Conservation (phyloP, 768 basidiomycete genomes). For the Chiua virens region DNA sequence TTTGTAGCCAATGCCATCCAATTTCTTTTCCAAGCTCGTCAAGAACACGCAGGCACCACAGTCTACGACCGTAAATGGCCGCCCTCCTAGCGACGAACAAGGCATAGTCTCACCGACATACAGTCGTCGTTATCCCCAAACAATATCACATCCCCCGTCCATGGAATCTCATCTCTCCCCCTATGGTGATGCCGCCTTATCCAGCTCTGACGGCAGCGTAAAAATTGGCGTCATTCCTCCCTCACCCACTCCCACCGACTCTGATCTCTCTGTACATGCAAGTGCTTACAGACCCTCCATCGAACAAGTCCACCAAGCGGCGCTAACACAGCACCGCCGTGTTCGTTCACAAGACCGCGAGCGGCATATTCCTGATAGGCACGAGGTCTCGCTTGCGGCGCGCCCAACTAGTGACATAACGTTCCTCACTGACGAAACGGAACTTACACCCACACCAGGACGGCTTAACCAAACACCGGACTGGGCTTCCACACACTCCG, state of each 20-base stretch:
- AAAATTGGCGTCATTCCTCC: slow-evolving; percentile 34
- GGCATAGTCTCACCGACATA: background rate
- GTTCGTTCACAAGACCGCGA: slow-evolving; percentile 33
- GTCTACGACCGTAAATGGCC: background rate
- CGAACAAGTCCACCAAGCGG: slow-evolving; percentile 18
- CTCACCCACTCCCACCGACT: slow-evolving; percentile 21
- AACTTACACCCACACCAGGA: slow-evolving; percentile 28
- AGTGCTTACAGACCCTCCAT: slow-evolving; percentile 3
- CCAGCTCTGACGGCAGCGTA: slow-evolving; percentile 22
- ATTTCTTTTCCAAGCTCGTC: slow-evolving; percentile 33
- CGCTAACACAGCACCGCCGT: slow-evolving; percentile 27
- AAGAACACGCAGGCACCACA: slow-evolving; percentile 14
- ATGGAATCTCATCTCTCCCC: background rate
- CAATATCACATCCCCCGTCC: slow-evolving; percentile 9
- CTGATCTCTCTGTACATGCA: slow-evolving; percentile 13
- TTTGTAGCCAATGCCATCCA: slow-evolving; percentile 22
- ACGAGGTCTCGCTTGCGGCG: slow-evolving; percentile 34
- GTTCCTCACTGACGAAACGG: slow-evolving; percentile 20
- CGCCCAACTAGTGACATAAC: slow-evolving; percentile 26
- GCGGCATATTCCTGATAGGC: slow-evolving; percentile 28
- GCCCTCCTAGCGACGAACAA: slow-evolving; percentile 1
- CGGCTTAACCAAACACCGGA: slow-evolving; percentile 14
- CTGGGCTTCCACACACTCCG: slow-evolving; percentile 12
- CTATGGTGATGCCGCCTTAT: slow-evolving; percentile 4
- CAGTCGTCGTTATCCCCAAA: slow-evolving; percentile 8